Conservation (phyloP, 2,329 filamentous ascomycete species). For the Nigrospora oryzae region DNA sequence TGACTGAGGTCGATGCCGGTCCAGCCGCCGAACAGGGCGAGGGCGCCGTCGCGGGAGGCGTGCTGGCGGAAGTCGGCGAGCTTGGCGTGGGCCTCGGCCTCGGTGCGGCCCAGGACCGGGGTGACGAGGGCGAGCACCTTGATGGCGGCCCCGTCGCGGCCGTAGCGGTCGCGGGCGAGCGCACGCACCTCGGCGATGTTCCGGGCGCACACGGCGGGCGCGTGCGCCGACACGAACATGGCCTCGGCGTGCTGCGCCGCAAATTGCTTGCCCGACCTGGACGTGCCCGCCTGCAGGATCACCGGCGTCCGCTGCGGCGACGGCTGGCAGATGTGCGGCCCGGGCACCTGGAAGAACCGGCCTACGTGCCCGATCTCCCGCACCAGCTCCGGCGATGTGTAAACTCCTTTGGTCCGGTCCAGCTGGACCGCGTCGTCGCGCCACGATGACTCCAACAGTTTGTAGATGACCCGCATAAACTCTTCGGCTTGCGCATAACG, state of each 20-base stretch:
- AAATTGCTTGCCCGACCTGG: constrained; percentile 55
- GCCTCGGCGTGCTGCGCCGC: constrained; percentile 64
- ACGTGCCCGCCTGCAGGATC: constrained; percentile 63
- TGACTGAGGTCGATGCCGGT: constrained; percentile 45
- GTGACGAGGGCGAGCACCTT: constrained; percentile 62
- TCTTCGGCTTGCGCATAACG: constrained; percentile 57
- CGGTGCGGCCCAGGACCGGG: constrained; percentile 55
- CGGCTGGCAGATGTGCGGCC: constrained; percentile 58
- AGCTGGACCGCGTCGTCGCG: constrained; percentile 56
- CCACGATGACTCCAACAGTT: constrained; percentile 61
- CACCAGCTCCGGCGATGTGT: constrained; percentile 42
- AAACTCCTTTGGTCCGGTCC: constrained; percentile 49
- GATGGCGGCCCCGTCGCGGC: constrained; percentile 50
- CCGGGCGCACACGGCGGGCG: constrained; percentile 50
- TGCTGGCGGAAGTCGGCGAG: constrained; percentile 52
- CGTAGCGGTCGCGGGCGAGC: constrained; percentile 40
- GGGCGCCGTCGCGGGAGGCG: constrained; percentile 52
- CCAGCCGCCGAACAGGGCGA: constrained; percentile 68
- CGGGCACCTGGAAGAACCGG: constrained; percentile 54
- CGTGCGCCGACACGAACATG: constrained; percentile 61
- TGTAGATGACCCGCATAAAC: constrained; percentile 57
- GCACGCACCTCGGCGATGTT: constrained; percentile 55
- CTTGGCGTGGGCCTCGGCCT: constrained; percentile 58
- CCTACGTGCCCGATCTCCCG: constrained; percentile 59
- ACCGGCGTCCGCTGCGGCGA: constrained; percentile 61